Percentiles rank a stretch among this genome's conserved stretches.
These are phyloP conservation scores for Colletotrichum eremochloae DNA, from an alignment of 2,329 filamentous ascomycete genomes.

Conservation along the genomic window DNA sequence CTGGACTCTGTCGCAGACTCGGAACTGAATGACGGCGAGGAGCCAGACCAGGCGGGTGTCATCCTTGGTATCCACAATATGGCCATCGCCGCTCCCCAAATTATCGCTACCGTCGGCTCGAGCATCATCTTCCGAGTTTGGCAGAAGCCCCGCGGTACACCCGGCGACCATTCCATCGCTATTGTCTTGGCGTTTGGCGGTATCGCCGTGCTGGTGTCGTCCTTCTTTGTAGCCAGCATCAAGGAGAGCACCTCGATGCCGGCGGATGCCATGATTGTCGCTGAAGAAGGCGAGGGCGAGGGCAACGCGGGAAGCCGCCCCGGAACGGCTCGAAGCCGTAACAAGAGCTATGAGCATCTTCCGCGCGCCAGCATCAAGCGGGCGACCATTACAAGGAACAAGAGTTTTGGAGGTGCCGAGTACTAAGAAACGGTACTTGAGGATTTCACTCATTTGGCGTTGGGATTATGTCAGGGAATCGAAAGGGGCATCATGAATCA, in stretches of 20 bases:
- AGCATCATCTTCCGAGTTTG: conserved; percentile 86
- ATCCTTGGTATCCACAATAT: conserved; percentile 97
- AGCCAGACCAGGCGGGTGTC: conserved; percentile 84
- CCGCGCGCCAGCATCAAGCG: conserved; percentile 60
- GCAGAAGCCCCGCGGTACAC: conserved; percentile 87
- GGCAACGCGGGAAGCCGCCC: conserved; percentile 46
- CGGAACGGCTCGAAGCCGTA: conserved; percentile 51
- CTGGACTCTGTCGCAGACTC: conserved; percentile 30
- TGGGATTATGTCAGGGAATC: conserved; percentile 2
- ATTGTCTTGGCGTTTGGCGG: conserved; percentile 90
- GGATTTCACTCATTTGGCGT: conserved; percentile 36
- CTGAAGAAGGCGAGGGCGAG: conserved; percentile 57
- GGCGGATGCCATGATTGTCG: conserved; percentile 55
- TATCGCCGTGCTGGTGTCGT: conserved; percentile 80
- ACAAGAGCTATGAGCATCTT: conserved; percentile 57
- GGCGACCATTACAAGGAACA: conserved; percentile 62
- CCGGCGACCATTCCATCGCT: conserved; percentile 88
- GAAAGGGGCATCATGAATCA: background rate
- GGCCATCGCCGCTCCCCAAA: conserved; percentile 90
- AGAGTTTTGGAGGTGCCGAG: conserved; percentile 64
- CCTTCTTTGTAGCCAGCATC: conserved; percentile 77
- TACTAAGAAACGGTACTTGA: conserved; percentile 50
- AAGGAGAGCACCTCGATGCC: conserved; percentile 67
- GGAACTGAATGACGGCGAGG: conserved; percentile 61
- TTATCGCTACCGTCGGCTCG: conserved; percentile 87